These are phyloP conservation scores for Quercus tomentella DNA, from an alignment of 331 rosid genomes.

Conservation along the genomic window DNA sequence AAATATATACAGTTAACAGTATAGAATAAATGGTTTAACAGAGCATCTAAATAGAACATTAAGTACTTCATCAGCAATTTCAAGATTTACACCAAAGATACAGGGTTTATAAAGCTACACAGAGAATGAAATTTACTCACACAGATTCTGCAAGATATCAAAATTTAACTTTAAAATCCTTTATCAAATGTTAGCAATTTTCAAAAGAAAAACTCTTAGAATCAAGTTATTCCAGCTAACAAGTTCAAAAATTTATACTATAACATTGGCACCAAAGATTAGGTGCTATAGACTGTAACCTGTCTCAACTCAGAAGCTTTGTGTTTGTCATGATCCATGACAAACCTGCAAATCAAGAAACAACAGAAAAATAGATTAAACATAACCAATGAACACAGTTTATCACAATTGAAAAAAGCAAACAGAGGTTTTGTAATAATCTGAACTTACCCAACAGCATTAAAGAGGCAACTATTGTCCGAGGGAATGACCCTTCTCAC, in stretches of 20 bases:
- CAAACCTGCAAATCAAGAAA: slow-evolving; percentile 52
- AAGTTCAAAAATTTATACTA: background rate
- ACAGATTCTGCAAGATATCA: background rate
- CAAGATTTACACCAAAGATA: background rate
- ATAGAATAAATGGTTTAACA: too few relatives aligned
- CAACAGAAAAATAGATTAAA: background rate
- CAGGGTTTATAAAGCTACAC: background rate
- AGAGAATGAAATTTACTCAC: background rate
- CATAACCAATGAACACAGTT: background rate
- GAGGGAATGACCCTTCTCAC: slow-evolving; percentile 94
- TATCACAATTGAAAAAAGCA: background rate
- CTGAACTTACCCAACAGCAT: slow-evolving; percentile 82
- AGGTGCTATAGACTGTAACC: slow-evolving; percentile 32
- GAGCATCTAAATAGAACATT: background rate
- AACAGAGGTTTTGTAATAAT: background rate
- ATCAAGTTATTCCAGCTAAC: background rate
- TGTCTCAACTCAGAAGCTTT: slow-evolving; percentile 88
- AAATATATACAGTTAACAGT: background rate
- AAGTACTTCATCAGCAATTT: background rate
- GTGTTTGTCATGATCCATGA: slow-evolving; percentile 75
- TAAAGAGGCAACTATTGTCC: slow-evolving; percentile 93
- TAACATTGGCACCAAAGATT: background rate
- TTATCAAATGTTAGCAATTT: background rate
- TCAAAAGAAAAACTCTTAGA: background rate
- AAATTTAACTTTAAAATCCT: background rate